Percentiles rank a stretch among this genome's conserved stretches.
Evolutionary conservation across 495 filamentous ascomycete genomes (phyloP).

Genomic region (Lentithecium fluviatile): DNA sequence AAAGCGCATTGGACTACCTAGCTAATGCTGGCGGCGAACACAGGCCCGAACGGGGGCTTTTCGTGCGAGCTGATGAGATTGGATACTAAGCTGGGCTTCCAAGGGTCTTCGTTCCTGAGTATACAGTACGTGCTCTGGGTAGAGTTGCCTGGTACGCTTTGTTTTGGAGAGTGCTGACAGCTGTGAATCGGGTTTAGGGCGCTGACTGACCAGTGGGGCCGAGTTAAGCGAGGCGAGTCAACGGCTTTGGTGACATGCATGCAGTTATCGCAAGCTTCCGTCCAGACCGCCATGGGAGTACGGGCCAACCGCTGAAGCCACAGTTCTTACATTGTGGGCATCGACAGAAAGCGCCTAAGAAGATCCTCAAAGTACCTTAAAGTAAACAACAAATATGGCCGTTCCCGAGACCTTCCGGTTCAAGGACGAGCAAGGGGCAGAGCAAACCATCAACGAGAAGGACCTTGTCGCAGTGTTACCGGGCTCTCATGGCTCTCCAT

Average conservation of each 20-base stretch:
- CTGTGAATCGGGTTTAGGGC: background rate
- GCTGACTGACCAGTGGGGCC: background rate
- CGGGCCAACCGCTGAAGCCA: too few species aligned
- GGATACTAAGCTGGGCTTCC: too few species aligned
- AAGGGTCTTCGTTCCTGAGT: too few species aligned
- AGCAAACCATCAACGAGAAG: constrained; percentile 4
- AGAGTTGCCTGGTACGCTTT: too few species aligned
- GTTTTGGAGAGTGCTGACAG: too few species aligned
- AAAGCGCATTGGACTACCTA: background rate
- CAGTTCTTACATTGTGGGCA: too few species aligned
- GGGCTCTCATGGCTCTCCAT: constrained; percentile 6
- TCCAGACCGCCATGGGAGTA: background rate
- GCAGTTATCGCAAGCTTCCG: background rate
- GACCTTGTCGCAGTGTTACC: constrained; percentile 17
- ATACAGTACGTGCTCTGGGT: too few species aligned
- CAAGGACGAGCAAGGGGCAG: constrained; percentile 13
- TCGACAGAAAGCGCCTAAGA: too few species aligned
- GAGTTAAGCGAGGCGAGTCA: background rate
- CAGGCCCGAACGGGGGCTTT: too few species aligned
- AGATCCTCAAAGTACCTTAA: background rate
- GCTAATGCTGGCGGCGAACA: constrained; percentile 1
- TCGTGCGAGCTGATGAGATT: too few species aligned
- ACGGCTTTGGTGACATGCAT: background rate
- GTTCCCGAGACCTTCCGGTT: constrained; percentile 6
- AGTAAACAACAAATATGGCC: too few species aligned